Evolutionary conservation across 306 rosid genomes (phyloP), one percentile per base, ranked within the genome.

Genomic region (Fragaria iinumae): DNA sequence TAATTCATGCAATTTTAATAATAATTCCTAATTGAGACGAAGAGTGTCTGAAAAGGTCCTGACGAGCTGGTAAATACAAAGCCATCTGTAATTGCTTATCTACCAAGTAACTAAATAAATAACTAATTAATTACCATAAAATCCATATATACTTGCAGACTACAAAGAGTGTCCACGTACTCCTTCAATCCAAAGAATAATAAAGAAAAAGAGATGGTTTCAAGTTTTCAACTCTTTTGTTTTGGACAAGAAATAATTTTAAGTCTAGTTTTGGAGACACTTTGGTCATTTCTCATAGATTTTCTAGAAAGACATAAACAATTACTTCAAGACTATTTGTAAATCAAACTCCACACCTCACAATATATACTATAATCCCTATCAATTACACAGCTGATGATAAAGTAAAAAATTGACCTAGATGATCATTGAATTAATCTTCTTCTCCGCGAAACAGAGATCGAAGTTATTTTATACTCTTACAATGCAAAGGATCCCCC

Each of bases 391-490:
- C 36, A 34, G 38, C 71, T 34, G 18, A 21, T 34, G 20, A 47
- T 43, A 34, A 65, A 76, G 41, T 48, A 55, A 76, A 16, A 65
- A n/a, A 20, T 63, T 20, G 64, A 66, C 79, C 66, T 50, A 38
- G 50, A 12, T 17, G 73, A 41, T 59, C 29, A 59, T 39, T 39
- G 43, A 39, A 39, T 39, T 39, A 32, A 32, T 32, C 36, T 21
- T 39, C 39, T 8, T 65, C 66, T 60, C 7, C 27, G 69, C 59
- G 1, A 64, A 38, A 21, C 49, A 4, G 65, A 63, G 62, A 27
- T 27, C 29, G 29, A 72, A 63, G 41, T 50, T 32, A 11, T 11
- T 32, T 32, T 11, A 18, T 62, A 4, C 1, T 62, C 34, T 66
- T 25, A 67, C 10, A 41, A 38, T 38, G 41, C 41, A 38, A 32